Percentiles rank a stretch among this genome's conserved stretches.
Conservation (phyloP, 1,139 yeast species). For the Candida anutae region DNA sequence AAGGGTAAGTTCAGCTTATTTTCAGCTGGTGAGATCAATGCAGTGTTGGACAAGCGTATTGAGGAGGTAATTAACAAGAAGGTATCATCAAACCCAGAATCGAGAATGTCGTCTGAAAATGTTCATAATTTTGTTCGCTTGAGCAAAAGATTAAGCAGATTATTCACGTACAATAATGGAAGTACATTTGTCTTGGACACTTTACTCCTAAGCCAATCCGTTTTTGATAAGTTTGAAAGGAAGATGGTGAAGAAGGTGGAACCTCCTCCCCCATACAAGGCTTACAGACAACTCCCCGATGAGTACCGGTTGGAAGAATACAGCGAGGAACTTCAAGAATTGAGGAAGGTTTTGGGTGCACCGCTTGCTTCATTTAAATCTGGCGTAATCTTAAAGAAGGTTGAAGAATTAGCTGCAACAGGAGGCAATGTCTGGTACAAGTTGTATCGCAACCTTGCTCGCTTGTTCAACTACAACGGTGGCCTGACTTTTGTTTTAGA, state of each 20-base stretch:
- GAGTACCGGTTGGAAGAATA: constrained; percentile 29
- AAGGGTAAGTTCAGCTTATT: constrained; percentile 6
- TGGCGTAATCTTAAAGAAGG: too few relatives aligned
- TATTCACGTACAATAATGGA: constrained; percentile 27
- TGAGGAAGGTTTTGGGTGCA: too few relatives aligned
- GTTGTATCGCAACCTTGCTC: constrained; percentile 21
- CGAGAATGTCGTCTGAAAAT: constrained; percentile 5
- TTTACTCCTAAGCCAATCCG: constrained; percentile 22
- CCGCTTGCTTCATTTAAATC: too few relatives aligned
- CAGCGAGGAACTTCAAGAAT: constrained; percentile 21
- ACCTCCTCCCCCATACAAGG: constrained; percentile 10
- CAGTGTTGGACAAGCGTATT: constrained; percentile 13
- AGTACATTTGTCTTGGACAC: constrained; percentile 30
- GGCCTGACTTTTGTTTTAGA: constrained; percentile 28
- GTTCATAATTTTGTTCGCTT: constrained; percentile 9
- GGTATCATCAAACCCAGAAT: constrained; percentile 2
- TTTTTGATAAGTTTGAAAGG: constrained; percentile 14
- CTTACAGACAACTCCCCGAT: constrained; percentile 31
- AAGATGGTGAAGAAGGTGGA: constrained; percentile 5
- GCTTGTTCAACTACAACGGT: constrained; percentile 28
- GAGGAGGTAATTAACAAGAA: constrained; percentile 10
- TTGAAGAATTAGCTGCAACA: constrained; percentile 9
- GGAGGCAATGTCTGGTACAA: constrained; percentile 18
- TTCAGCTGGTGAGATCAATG: constrained; percentile 8
- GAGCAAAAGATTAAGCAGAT: constrained; percentile 9